These are phyloP conservation scores for Tolypocladium nubicola DNA, from an alignment of 2,329 filamentous ascomycete species.

Conservation along the genomic window DNA sequence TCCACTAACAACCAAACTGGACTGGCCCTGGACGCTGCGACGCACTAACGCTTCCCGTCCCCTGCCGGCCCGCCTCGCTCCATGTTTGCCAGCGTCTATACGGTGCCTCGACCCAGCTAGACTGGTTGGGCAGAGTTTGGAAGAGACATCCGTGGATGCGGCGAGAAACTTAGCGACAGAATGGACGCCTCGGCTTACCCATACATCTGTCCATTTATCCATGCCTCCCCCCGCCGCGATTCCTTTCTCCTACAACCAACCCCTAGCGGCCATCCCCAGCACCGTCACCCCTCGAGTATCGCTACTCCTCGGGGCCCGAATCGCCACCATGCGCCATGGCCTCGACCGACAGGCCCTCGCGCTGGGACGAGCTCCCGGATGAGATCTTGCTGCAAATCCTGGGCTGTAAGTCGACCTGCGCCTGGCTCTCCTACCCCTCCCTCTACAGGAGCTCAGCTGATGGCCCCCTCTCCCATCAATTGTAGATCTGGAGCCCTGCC, in stretches of 20 bases:
- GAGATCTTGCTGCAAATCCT: slow-evolving; percentile 56
- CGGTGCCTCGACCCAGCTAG: background rate
- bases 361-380: slow-evolving; percentile 44
- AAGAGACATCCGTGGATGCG: background rate
- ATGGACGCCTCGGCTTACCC: background rate
- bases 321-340: slow-evolving; percentile 16
- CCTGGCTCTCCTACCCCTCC: background rate
- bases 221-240: background rate
- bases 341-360: slow-evolving; percentile 8
- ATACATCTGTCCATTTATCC: background rate
- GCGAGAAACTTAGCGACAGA: background rate
- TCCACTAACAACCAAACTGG: background rate
- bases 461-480: background rate
- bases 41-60: background rate
- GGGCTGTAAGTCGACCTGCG: slow-evolving; percentile 36
- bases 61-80: background rate
- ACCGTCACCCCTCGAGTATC: background rate
- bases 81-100: background rate
- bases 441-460: background rate
- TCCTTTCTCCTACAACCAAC: background rate
- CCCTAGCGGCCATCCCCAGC: background rate
- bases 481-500: slow-evolving; percentile 23
- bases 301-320: background rate
- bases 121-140: background rate
- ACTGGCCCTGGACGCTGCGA: background rate